phyloP scores from a whole-genome alignment of 495 filamentous ascomycete species.

The Lentithecium fluviatile region DNA sequence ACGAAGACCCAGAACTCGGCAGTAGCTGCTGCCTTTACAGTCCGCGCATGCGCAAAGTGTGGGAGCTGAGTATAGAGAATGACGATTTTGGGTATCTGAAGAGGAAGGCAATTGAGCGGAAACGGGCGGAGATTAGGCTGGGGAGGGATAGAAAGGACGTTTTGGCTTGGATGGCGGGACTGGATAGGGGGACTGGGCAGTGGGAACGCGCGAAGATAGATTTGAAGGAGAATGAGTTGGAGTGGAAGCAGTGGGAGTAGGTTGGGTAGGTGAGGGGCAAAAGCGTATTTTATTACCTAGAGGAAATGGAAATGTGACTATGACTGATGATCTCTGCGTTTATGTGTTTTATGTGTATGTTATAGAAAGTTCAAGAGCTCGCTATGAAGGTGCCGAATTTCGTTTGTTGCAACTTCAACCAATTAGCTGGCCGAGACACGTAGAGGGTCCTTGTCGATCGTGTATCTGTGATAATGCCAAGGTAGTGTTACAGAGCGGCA shows the following conservation, averaged over 20 bases:
- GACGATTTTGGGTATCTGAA: constrained; percentile 69
- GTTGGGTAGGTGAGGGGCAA: too few relatives aligned
- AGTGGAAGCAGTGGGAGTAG: constrained; percentile 32
- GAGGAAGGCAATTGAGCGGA: constrained; percentile 64
- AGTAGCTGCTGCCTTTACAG: constrained; percentile 73
- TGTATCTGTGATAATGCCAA: too few relatives aligned
- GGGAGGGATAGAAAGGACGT: constrained; percentile 32
- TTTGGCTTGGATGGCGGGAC: constrained; percentile 23
- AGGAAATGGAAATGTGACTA: too few relatives aligned
- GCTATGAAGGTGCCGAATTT: too few relatives aligned
- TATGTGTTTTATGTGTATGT: too few relatives aligned
- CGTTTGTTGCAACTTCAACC: too few relatives aligned
- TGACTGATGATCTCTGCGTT: too few relatives aligned
- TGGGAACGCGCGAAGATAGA: constrained; percentile 7
- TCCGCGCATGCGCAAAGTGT: constrained; percentile 67
- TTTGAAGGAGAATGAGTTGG: constrained; percentile 8
- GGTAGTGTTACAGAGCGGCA: too few relatives aligned
- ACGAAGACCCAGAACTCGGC: constrained; percentile 48
- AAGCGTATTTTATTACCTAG: too few relatives aligned
- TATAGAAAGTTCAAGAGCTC: too few relatives aligned
- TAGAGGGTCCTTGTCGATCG: too few relatives aligned
- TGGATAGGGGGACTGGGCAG: neutral
- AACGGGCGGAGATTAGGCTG: constrained; percentile 38
- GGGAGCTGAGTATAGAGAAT: constrained; percentile 56
- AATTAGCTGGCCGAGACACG: too few relatives aligned